Evolutionary conservation across 2,329 filamentous ascomycete genomes (phyloP).

Genomic region (Penicillium frequentans): DNA sequence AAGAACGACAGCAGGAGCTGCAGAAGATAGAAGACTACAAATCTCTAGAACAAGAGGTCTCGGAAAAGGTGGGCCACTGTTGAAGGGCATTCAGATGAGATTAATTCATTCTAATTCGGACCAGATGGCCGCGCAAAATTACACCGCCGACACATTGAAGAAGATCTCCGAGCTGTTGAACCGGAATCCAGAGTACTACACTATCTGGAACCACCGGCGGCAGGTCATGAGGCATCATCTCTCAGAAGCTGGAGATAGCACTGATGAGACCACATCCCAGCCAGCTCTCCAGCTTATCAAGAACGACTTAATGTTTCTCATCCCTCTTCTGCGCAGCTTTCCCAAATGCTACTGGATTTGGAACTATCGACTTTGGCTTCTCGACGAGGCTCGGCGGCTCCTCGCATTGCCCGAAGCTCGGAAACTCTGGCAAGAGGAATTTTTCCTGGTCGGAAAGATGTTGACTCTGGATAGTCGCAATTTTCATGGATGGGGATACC

Average conservation of each 20-base stretch:
- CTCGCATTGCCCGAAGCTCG: conserved; percentile 59
- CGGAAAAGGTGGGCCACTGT: conserved; percentile 56
- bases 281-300: conserved; percentile 59
- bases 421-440: conserved; percentile 78
- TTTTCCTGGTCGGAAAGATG: conserved; percentile 84
- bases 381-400: conserved; percentile 68
- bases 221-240: conserved; percentile 66
- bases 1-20: conserved; percentile 69
- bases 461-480: conserved; percentile 81
- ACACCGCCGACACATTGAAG: conserved; percentile 44
- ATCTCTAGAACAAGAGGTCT: conserved; percentile 66
- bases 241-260: conserved; percentile 23
- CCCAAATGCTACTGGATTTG: conserved; percentile 99
- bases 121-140: conserved; percentile 42
- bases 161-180: conserved; percentile 46
- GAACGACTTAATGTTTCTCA: conserved; percentile 75
- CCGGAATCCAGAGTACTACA: conserved; percentile 51
- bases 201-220: conserved; percentile 60
- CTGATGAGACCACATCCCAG: conserved; percentile 40
- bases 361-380: conserved; percentile 88
- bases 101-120: conserved; percentile 10
- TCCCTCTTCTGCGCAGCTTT: conserved; percentile 78
- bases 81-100: not conserved
- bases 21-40: conserved; percentile 76
- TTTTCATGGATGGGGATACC: conserved; percentile 95